Percentiles rank a stretch among this genome's conserved stretches.
phyloP scores from a whole-genome alignment of 352 stramenopile species.

The Phytophthora podocarpi region DNA sequence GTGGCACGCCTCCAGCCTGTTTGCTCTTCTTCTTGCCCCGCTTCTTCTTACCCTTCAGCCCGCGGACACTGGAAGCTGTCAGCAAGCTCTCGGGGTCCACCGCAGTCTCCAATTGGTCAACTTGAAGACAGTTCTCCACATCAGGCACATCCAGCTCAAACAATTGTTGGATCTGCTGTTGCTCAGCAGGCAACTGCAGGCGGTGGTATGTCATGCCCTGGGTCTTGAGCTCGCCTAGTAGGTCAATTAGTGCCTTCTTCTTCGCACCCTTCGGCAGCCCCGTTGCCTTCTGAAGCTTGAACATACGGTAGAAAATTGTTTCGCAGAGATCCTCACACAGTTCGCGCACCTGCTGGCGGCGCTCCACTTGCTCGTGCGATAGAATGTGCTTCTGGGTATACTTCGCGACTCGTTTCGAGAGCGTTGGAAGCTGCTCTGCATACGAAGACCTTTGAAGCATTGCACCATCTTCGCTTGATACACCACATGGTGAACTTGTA shows the following conservation, averaged over 20 bases:
- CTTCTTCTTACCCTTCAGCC: conserved; percentile 39
- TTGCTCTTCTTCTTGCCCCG: conserved; percentile 31
- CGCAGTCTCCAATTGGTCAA: conserved; percentile 66
- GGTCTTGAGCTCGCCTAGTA: conserved; percentile 90
- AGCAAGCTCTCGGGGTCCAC: conserved; percentile 33
- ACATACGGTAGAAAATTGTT: conserved; percentile 96
- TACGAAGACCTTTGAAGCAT: conserved; percentile 36
- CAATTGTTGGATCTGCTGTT: conserved; percentile 81
- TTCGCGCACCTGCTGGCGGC: conserved; percentile 72
- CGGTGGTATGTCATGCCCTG: conserved; percentile 86
- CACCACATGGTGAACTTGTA: neutral
- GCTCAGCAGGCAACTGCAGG: conserved; percentile 70
- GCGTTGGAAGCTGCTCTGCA: conserved; percentile 51
- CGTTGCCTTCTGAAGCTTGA: conserved; percentile 69
- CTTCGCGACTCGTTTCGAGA: conserved; percentile 78
- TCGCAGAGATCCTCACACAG: conserved; percentile 91
- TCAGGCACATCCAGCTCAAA: conserved; percentile 86
- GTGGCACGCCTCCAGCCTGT: conserved; percentile 9
- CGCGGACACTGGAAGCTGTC: conserved; percentile 1
- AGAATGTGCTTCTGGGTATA: conserved; percentile 79
- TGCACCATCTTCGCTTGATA: neutral
- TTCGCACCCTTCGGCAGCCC: conserved; percentile 96
- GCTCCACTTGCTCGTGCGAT: conserved; percentile 54
- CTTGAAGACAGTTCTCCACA: conserved; percentile 80
- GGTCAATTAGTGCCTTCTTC: conserved; percentile 96